Percentiles rank a stretch among this genome's conserved stretches.
Evolutionary conservation across 2,329 filamentous ascomycete genomes (phyloP).

Genomic region (Pestalotiopsis sp.): DNA sequence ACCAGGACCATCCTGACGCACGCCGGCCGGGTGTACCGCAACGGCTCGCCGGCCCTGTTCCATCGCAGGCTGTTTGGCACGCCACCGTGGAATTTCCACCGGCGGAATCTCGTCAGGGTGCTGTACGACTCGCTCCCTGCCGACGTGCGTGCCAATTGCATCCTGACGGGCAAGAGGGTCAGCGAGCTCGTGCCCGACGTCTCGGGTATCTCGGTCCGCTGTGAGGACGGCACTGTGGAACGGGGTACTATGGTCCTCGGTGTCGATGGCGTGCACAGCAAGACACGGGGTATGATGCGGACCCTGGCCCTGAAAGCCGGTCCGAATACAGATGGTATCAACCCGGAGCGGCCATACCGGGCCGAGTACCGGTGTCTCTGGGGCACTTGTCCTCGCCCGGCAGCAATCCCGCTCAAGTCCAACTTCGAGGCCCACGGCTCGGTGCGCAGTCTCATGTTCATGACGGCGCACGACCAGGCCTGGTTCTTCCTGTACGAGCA

Average conservation of each 20-base stretch:
- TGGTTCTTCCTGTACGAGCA: slow-evolving; percentile 8
- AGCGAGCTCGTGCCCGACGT: slow-evolving; percentile 1
- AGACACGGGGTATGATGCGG: slow-evolving; percentile 9
- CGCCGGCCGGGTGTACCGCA: slow-evolving; percentile 1
- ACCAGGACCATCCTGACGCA: slow-evolving; percentile 5
- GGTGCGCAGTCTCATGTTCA: not conserved
- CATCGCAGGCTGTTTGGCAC: slow-evolving; percentile 2
- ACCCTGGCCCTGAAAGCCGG: not conserved
- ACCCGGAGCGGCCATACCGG: not conserved
- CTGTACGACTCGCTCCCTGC: not conserved
- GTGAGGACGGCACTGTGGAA: slow-evolving; percentile 11
- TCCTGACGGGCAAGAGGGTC: slow-evolving; percentile 7
- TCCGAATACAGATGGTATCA: not conserved
- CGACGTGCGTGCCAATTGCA: not conserved
- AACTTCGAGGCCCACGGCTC: slow-evolving; percentile 3
- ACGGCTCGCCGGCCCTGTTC: not conserved
- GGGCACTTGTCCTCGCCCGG: not conserved
- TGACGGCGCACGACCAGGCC: not conserved
- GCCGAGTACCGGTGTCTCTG: slow-evolving; percentile 1
- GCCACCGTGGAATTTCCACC: slow-evolving; percentile 6
- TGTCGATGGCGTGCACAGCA: slow-evolving; percentile 16
- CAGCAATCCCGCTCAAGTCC: not conserved
- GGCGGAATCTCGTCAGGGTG: not conserved
- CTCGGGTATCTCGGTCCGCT: slow-evolving; percentile 11
- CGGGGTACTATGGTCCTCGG: slow-evolving; percentile 15